Evolutionary conservation across 2,329 filamentous ascomycete species (phyloP).

Genomic region (Colletotrichum sp.): DNA sequence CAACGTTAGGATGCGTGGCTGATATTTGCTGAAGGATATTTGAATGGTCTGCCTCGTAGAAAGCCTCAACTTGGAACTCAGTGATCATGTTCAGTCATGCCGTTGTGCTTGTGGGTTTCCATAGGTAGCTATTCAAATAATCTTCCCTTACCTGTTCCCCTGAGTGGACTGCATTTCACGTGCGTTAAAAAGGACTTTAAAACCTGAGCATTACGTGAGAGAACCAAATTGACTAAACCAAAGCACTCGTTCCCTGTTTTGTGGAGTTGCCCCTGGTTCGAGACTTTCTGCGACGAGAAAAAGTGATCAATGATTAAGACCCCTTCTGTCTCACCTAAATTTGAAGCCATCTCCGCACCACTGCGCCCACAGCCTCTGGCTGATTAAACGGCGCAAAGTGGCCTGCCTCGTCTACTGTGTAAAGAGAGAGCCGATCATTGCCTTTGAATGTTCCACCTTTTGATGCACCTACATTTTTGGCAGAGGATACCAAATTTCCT

Average conservation of each 20-base stretch:
- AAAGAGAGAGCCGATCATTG: neutral
- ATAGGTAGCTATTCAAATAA: neutral
- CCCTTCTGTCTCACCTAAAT: accelerated
- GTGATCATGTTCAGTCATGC: no score
- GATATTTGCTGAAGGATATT: neutral
- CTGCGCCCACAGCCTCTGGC: neutral
- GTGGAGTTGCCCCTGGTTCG: no score
- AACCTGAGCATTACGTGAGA: no score
- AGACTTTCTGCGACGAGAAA: no score
- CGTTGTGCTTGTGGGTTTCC: no score
- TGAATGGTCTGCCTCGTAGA: accelerated
- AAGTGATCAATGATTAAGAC: accelerated
- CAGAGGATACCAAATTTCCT: neutral
- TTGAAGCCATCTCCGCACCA: neutral
- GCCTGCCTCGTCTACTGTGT: neutral
- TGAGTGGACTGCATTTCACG: neutral
- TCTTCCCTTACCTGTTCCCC: neutral
- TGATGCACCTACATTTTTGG: neutral
- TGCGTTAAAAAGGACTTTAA: no score
- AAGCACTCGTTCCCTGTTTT: no score
- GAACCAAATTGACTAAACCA: no score
- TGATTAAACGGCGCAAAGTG: neutral
- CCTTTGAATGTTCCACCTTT: neutral
- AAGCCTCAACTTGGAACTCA: neutral
- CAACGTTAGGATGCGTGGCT: neutral